Base-by-base conservation (phyloP, 345 rosid species). In the Salix caprea region DNA sequence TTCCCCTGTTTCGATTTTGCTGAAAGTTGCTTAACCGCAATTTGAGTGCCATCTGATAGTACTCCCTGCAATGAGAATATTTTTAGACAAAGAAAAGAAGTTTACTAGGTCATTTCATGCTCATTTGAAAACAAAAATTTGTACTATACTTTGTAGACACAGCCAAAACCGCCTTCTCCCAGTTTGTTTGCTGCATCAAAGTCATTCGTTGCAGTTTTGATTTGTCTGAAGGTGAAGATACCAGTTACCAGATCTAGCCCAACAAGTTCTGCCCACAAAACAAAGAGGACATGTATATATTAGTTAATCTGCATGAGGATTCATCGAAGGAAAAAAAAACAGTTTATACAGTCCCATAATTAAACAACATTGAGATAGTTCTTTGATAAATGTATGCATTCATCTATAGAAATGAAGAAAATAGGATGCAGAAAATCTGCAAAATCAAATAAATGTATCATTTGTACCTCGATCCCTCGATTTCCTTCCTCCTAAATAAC, bases 81-180 rank as follows among this genome's bases (percentile, higher is more conserved):
- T 56, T 21, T 56, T 21, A 8, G 61, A 34, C 36, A 21, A 30
- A 30, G n/a, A 56, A 56, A 34, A 34, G 36, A 34, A 4, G 36
- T 34, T 34, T 34, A 34, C 36, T 34, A 4, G 5, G 36, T 34
- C 36, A 34, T 34, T 34, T 34, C 36, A 34, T 4, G 36, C 36
- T 34, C 36, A 34, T 34, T 34, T 34, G 36, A 34, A 34, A 34
- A 34, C 6, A 34, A 0, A 34, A 34, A 34, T 34, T 52, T 52
- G 58, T 19, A 6, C 58, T 52, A 52, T 52, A 90, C 91, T 91
- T 87, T 90, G 78, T 83, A 86, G 15, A 88, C 94, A 52, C 89
- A 85, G 67, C 94, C 94, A 6, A 90, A 90, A n/a, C 94, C 90
- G 54, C 94, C 94, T 82, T 90, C 90, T 48, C 91, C 91, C 6